Evolutionary conservation across 352 stramenopile genomes (phyloP).

Genomic region (Phytophthora agathidicida): DNA sequence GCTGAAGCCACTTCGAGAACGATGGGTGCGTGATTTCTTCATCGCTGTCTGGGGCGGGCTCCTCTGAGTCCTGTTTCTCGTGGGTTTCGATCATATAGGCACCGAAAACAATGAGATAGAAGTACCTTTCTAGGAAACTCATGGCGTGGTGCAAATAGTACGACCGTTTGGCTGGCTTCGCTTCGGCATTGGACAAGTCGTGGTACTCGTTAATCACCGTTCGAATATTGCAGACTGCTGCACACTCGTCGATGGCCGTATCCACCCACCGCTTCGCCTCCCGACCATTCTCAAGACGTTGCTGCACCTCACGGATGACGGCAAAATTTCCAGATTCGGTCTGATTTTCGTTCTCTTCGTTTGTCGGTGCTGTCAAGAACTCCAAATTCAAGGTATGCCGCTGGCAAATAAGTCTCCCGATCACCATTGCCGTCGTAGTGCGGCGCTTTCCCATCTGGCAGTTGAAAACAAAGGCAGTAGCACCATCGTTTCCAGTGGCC

Average conservation of each 20-base stretch:
- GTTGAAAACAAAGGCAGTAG: slow-evolving; percentile 88
- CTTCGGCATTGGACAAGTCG: slow-evolving; percentile 71
- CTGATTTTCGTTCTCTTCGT: slow-evolving; percentile 10
- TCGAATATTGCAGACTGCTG: slow-evolving; percentile 82
- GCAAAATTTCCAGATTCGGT: slow-evolving; percentile 61
- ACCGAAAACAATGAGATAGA: slow-evolving; percentile 90
- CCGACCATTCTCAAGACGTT: slow-evolving; percentile 48
- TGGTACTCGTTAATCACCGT: slow-evolving; percentile 82
- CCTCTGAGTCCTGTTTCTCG: slow-evolving; percentile 8
- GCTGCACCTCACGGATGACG: slow-evolving; percentile 72
- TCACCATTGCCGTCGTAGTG: slow-evolving; percentile 80
- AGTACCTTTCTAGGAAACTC: slow-evolving; percentile 88
- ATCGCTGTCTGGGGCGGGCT: slow-evolving; percentile 17
- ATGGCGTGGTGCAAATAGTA: slow-evolving; percentile 88
- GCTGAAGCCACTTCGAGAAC: slow-evolving; percentile 86
- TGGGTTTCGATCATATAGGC: slow-evolving; percentile 69
- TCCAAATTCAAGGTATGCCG: slow-evolving; percentile 35
- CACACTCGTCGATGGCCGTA: slow-evolving; percentile 65
- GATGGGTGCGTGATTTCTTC: slow-evolving; percentile 38
- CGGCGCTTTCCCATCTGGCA: slow-evolving; percentile 89
- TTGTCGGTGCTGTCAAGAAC: neutral
- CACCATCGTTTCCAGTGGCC: slow-evolving; percentile 21
- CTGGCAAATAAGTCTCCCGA: slow-evolving; percentile 72
- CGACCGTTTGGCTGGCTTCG: slow-evolving; percentile 79
- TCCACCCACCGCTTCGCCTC: slow-evolving; percentile 84